Evolutionary conservation across 371 early-diverging fungal species (phyloP), one percentile per base, ranked within the genome.

Genomic region (Mucor velutinosus): DNA sequence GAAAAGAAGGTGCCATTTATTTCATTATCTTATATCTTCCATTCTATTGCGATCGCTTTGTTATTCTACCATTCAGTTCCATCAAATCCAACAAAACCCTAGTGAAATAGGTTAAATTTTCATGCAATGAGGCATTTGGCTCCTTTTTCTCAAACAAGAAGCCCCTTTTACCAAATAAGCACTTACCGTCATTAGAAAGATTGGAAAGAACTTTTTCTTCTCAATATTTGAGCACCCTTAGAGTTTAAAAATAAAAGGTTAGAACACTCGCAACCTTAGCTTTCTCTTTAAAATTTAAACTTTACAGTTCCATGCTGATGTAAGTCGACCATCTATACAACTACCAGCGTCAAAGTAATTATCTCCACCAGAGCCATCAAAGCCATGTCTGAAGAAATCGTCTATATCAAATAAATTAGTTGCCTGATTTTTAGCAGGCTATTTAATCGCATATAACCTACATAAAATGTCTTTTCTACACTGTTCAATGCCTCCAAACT

Each of bases 271-370:
- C 43, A 35, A 4, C 3, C 4, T 58, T 0, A 58, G 39, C 23
- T 4, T 35, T 37, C 29, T 56, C 8, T 51, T 51, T 1, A 49
- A 25, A 2, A 32, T 4, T 56, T 32, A 32, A 56, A 29, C 32
- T 76, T 71, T 75, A 82, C 86, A 98, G 80, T 98, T 97, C 98
- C 97, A 95, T 15, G 95, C 94, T 33, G 91, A 91, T 1, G 98
- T 98, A 67, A 98, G 78, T 49, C 99, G 86, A 37, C 98, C 99
- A 67, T 98, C 99, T 77, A 98, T 97, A 77, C 99, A 98, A 47
- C 90, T 80, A 29, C 98, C 98, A 14, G 98, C 98, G 69, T 95
- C 93, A 79, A 93, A 96, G 70, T 93, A 97, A 75, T 95, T 96
- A 74, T 95, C 95, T 0, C 93, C 95, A 10, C 99, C 99, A 23